Percentiles rank a stretch among this genome's conserved stretches.
Evolutionary conservation across 2,329 filamentous ascomycete species (phyloP).

Genomic region (Cladorrhinum sp.): DNA sequence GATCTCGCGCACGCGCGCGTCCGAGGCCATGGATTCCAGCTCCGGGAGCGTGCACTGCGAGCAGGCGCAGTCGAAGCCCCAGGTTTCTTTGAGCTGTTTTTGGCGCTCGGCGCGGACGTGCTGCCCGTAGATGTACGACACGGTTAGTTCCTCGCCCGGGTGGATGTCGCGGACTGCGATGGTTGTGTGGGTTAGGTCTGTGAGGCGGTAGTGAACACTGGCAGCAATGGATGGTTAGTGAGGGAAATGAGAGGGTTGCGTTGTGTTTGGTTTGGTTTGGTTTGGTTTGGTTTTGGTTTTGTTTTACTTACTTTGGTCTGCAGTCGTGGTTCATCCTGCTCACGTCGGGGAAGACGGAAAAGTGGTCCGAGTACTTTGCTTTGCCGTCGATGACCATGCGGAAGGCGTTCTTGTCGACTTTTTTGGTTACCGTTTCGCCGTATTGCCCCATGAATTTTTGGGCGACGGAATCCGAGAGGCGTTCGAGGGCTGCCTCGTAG

Average conservation of each 20-base stretch:
- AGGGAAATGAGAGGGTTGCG: background rate
- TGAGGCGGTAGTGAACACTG: slow-evolving; percentile 36
- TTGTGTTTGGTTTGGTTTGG: background rate
- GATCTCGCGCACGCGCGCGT: slow-evolving; percentile 33
- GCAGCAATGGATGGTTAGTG: background rate
- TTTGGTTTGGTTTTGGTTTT: background rate
- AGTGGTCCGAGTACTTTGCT: slow-evolving; percentile 29
- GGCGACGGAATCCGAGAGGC: slow-evolving; percentile 26
- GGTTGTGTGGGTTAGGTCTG: slow-evolving; percentile 36
- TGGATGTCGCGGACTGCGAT: slow-evolving; percentile 37
- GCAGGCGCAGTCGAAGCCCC: slow-evolving; percentile 39
- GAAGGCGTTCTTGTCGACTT: slow-evolving; percentile 37
- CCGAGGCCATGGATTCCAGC: slow-evolving; percentile 29
- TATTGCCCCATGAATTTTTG: slow-evolving; percentile 32
- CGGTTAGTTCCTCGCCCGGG: slow-evolving; percentile 37
- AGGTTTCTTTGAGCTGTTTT: slow-evolving; percentile 29
- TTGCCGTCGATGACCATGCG: slow-evolving; percentile 32
- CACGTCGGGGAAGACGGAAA: slow-evolving; percentile 36
- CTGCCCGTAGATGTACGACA: slow-evolving; percentile 36
- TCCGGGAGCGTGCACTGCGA: slow-evolving; percentile 29
- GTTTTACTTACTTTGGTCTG: slow-evolving; percentile 38
- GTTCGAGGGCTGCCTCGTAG: slow-evolving; percentile 31
- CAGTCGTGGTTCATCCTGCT: slow-evolving; percentile 40
- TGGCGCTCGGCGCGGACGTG: slow-evolving; percentile 30
- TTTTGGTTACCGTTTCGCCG: slow-evolving; percentile 31